Evolutionary conservation across 1,139 yeast species (phyloP).

Genomic region (Geotrichum histeridarum): DNA sequence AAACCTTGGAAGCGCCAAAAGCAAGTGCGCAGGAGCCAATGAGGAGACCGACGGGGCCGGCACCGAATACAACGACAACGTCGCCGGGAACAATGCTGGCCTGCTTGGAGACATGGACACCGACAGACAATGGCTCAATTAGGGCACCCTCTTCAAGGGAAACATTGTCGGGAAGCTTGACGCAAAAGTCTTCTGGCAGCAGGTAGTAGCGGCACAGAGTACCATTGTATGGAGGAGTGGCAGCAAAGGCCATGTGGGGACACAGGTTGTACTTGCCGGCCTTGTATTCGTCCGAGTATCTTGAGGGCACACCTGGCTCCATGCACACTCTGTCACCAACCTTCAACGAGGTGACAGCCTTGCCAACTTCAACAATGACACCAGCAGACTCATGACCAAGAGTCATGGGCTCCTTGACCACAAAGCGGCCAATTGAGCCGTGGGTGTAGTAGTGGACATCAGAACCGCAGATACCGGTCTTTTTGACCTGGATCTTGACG

Average conservation of each 20-base stretch:
- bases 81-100: conserved; percentile 70
- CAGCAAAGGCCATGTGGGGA: conserved; percentile 81
- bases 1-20: conserved; percentile 71
- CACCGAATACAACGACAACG: conserved; percentile 75
- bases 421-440: conserved; percentile 63
- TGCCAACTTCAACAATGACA: conserved; percentile 60
- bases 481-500: conserved; percentile 68
- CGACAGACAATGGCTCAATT: conserved; percentile 84
- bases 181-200: conserved; percentile 80
- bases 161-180: conserved; percentile 71
- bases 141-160: conserved; percentile 81
- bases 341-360: conserved; percentile 46
- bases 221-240: conserved; percentile 71
- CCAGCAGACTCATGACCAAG: conserved; percentile 78
- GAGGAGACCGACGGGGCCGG: conserved; percentile 88
- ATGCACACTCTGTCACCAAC: conserved; percentile 50
- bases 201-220: conserved; percentile 67
- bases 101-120: conserved; percentile 72
- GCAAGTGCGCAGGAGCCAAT: conserved; percentile 75
- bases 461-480: conserved; percentile 85
- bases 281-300: conserved; percentile 68
- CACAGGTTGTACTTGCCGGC: conserved; percentile 74
- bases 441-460: conserved; percentile 80
- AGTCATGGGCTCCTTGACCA: conserved; percentile 36
- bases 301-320: conserved; percentile 80